A percentile compares a stretch with the other conserved stretches of the same genome.
Evolutionary conservation across 768 basidiomycete species (phyloP).

Genomic region (Calocybe indica): DNA sequence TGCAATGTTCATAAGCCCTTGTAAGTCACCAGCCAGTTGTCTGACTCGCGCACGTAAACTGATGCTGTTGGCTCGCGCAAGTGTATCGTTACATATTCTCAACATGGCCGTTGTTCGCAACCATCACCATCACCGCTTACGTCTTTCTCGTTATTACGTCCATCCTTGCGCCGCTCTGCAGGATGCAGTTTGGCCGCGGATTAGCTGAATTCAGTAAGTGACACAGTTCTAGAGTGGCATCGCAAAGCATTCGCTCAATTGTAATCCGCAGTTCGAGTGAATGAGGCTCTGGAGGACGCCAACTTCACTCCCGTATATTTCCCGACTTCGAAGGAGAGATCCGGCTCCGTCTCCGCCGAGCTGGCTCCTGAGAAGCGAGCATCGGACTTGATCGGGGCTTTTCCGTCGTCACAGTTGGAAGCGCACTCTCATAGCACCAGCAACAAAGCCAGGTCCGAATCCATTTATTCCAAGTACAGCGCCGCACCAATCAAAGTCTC

Average conservation of each 20-base stretch:
- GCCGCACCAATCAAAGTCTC: conserved; percentile 10
- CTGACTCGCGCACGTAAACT: neutral
- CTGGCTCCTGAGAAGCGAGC: conserved; percentile 4
- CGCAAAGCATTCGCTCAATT: neutral
- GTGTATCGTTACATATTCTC: conserved; percentile 38
- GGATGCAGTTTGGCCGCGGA: conserved; percentile 49
- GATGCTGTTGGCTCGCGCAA: conserved; percentile 10
- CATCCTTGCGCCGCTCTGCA: conserved; percentile 41
- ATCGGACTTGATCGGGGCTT: neutral
- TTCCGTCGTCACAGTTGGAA: neutral
- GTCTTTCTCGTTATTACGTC: conserved; percentile 33
- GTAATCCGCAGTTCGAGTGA: conserved; percentile 28
- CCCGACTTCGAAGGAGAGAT: conserved; percentile 19
- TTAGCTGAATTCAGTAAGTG: conserved; percentile 45
- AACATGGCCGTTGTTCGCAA: conserved; percentile 44
- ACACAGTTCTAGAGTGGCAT: neutral
- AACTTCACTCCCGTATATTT: conserved; percentile 40
- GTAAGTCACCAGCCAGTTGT: conserved; percentile 20
- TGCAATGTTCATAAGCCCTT: conserved; percentile 35
- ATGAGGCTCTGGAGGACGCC: conserved; percentile 31
- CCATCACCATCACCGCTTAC: conserved; percentile 37
- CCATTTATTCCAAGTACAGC: conserved; percentile 9
- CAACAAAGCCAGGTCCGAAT: conserved; percentile 6
- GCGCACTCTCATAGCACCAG: neutral
- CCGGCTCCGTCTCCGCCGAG: conserved; percentile 5